Evolutionary conservation across 2,329 filamentous ascomycete genomes (phyloP).

Genomic region (Exophiala sideris): DNA sequence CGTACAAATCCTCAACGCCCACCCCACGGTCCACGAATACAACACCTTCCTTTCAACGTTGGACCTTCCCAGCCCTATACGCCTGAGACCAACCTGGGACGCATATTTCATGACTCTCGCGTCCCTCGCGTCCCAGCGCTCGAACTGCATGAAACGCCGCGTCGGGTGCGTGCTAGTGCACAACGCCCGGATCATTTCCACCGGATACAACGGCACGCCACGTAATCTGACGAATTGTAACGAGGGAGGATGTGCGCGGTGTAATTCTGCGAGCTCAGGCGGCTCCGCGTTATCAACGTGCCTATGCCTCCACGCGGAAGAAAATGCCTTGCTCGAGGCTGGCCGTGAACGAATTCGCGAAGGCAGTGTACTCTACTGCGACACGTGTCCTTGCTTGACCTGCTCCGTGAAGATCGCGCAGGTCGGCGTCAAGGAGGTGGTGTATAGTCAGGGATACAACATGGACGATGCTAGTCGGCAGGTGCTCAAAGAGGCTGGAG

Average conservation of each 20-base stretch:
- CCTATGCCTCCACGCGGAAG: constrained; percentile 95
- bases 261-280: constrained; percentile 75
- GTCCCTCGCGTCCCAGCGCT: constrained; percentile 80
- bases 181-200: constrained; percentile 77
- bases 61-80: constrained; percentile 71
- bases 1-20: constrained; percentile 82
- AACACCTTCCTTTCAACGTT: constrained; percentile 69
- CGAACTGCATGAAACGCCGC: constrained; percentile 97
- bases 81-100: constrained; percentile 89
- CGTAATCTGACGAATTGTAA: constrained; percentile 84
- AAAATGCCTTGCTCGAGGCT: constrained; percentile 93
- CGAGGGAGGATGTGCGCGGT: constrained; percentile 84
- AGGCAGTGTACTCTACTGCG: constrained; percentile 82
- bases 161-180: constrained; percentile 91
- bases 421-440: constrained; percentile 91
- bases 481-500: constrained; percentile 79
- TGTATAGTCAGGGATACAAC: constrained; percentile 89
- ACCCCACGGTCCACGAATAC: constrained; percentile 66
- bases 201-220: constrained; percentile 97
- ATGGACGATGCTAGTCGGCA: constrained; percentile 84
- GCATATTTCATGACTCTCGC: constrained; percentile 98
- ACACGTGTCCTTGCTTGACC: constrained; percentile 94
- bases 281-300: constrained; percentile 80
- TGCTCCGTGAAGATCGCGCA: constrained; percentile 99
- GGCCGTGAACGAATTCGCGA: constrained; percentile 84